Conservation (phyloP, 2,329 filamentous ascomycete species). For the Microcera coccophila region DNA sequence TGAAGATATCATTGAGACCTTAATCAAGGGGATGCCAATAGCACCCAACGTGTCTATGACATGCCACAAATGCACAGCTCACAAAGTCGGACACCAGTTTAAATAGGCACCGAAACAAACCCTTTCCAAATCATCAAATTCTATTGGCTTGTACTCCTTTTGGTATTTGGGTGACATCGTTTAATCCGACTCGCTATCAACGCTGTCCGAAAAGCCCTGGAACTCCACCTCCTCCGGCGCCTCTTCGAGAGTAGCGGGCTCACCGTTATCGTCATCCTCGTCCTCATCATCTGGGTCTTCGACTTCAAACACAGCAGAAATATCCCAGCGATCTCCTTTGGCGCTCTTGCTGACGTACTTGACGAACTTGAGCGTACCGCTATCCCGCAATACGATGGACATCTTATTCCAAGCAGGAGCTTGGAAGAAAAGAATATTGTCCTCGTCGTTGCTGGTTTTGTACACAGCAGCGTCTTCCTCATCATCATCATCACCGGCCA, state of each 20-base stretch:
- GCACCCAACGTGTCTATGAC: too few relatives aligned
- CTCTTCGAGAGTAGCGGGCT: conserved; percentile 30
- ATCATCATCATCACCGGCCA: conserved; percentile 77
- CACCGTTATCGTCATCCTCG: conserved; percentile 35
- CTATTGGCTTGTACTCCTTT: conserved; percentile 13
- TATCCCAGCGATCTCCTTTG: conserved; percentile 87
- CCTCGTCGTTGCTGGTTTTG: conserved; percentile 71
- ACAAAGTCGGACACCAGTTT: too few relatives aligned
- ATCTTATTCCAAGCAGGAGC: conserved; percentile 79
- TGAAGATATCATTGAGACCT: too few relatives aligned
- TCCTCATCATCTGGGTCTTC: conserved; percentile 49
- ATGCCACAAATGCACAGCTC: too few relatives aligned
- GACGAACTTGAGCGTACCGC: conserved; percentile 83
- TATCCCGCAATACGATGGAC: conserved; percentile 83
- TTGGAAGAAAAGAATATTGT: conserved; percentile 63
- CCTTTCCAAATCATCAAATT: conserved; percentile 1
- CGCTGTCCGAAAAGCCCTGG: conserved; percentile 50
- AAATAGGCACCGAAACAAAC: background rate
- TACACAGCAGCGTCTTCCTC: conserved; percentile 83
- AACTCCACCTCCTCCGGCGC: conserved; percentile 54
- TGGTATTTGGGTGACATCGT: conserved; percentile 12
- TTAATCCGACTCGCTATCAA: conserved; percentile 37
- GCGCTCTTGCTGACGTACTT: conserved; percentile 88
- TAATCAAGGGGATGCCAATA: too few relatives aligned
- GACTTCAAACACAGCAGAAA: conserved; percentile 75